phyloP scores from a whole-genome alignment of 345 rosid genomes.

The Odontarrhena argentea region DNA sequence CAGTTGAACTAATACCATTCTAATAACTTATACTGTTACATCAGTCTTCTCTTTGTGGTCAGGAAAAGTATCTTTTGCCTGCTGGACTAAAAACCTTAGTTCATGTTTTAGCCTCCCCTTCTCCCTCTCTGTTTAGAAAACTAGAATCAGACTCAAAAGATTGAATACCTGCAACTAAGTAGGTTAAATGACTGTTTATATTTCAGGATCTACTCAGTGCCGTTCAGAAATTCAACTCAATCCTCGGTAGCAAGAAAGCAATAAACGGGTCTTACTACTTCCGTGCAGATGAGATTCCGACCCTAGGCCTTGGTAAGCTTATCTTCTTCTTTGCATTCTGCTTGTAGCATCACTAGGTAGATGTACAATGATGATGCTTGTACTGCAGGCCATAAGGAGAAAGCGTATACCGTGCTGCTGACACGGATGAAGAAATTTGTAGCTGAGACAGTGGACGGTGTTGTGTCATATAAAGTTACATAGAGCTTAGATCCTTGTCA shows the following conservation, averaged over 20 bases:
- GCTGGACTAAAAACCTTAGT: conserved; percentile 2
- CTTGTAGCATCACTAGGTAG: conserved; percentile 16
- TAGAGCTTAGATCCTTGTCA: conserved; percentile 13
- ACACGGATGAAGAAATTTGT: conserved; percentile 64
- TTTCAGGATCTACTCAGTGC: conserved; percentile 72
- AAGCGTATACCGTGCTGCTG: conserved; percentile 62
- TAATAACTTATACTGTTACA: not conserved
- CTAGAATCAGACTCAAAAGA: not conserved
- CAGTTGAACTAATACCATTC: not conserved
- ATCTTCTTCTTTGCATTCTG: not conserved
- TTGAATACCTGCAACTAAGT: not conserved
- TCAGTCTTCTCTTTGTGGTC: not conserved
- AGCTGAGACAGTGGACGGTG: conserved; percentile 63
- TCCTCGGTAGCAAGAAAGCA: conserved; percentile 52
- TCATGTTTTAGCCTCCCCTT: conserved; percentile 3
- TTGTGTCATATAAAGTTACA: conserved; percentile 55
- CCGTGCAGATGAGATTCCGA: conserved; percentile 66
- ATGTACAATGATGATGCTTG: conserved; percentile 27
- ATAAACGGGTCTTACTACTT: conserved; percentile 48
- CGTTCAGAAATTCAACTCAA: conserved; percentile 64
- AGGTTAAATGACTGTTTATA: conserved; percentile 10
- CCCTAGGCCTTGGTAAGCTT: conserved; percentile 62
- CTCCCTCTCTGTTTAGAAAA: not conserved
- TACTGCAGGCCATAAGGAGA: conserved; percentile 62
- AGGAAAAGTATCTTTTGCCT: not conserved